Evolutionary conservation across 176 grass and related monocot species (phyloP), one percentile per base, ranked within the genome.

Genomic region (Rhipidocladum racemiflorum): DNA sequence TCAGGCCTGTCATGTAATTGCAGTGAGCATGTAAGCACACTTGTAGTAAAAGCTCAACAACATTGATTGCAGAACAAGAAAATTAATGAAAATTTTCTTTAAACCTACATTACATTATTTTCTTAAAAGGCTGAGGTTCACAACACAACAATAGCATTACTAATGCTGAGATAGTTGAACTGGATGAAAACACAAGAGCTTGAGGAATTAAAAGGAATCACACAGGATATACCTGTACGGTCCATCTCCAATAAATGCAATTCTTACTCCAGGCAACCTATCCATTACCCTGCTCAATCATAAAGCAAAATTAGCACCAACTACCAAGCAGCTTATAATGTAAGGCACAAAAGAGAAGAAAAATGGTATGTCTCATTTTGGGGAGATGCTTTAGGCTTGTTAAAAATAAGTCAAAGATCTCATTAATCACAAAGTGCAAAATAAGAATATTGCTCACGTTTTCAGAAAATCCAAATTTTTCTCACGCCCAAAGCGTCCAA

Each of bases 391-490:
- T 13, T 0, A 36, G 24, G 0, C 79, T 54, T n/a, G 16, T 57
- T 43, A 24, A 18, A 53, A 21, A 1, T 0, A 64, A 59, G 10
- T 43, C 12, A 65, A 75, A 46, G 1, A 38, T 25, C 6, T 4
- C 46, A 61, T 16, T 15, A 55, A 53, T 14, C 25, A 73, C 9
- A 77, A 59, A 77, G 21, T 48, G 27, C 7, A 72, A 51, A 34
- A 18, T 21, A 65, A 38, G 17, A 76, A 10, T 34, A 76, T 32
- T 68, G 27, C 73, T 83, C 82, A 98, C 96, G 17, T 85, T 89
- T 95, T 95, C 76, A 99, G 70, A 32, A 99, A 99, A 85, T 93
- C 96, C 83, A 99, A 68, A 56, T 85, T 99, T 78, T 99, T 99
- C 75, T 99, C 96, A 2, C 78, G 89, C 29, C 96, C 96, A 74